Base-by-base conservation (phyloP, 352 stramenopile genomes). In the Elongisporangium prolatum region DNA sequence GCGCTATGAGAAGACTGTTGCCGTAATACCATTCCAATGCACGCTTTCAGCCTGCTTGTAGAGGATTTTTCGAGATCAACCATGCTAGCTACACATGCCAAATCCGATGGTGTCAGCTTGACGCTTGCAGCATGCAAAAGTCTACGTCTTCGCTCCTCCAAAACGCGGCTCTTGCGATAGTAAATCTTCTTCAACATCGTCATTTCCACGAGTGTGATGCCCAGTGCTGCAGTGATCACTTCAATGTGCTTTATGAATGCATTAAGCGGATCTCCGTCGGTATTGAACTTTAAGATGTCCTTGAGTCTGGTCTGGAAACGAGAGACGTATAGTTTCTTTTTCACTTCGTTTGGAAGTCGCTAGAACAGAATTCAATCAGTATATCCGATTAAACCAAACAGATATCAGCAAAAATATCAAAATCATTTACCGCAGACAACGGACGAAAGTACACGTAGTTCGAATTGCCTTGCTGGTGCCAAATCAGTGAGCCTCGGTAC, bases 211-310 rank as follows among this genome's bases (percentile, higher is more conserved):
- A 88, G 80, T n/a, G 74, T 84, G 3, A 69, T 68, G 16, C 74
- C 80, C 24, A 90, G 63, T 4, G 75, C 72, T 21, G 76, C 77
- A 0, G 77, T 90, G 57, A 88, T 88, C 44, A 90, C 78, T 51
- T 90, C 77, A 8, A 87, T 77, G 37, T 90, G 80, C 61, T 86
- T 88, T 2, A 69, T 65, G 53, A 90, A 90, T n/a, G 70, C 49
- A 54, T 87, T 90, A 48, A 90, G 62, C 25, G 77, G 72, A 50
- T 90, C 80, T 3, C 77, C 77, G 25, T 90, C 80, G 10, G 72
- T 90, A 60, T 87, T 85, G 70, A 85, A 86, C 63, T 87, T 88
- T 59, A 87, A 77, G 20, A 90, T 90, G 14, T 86, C 67, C 50
- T 88, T 88, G 16, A 90, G 61, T 51, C 64, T 77, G 18, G 71